Evolutionary conservation across 441 rosid genomes (phyloP).

Genomic region (Isatis lusitanica): DNA sequence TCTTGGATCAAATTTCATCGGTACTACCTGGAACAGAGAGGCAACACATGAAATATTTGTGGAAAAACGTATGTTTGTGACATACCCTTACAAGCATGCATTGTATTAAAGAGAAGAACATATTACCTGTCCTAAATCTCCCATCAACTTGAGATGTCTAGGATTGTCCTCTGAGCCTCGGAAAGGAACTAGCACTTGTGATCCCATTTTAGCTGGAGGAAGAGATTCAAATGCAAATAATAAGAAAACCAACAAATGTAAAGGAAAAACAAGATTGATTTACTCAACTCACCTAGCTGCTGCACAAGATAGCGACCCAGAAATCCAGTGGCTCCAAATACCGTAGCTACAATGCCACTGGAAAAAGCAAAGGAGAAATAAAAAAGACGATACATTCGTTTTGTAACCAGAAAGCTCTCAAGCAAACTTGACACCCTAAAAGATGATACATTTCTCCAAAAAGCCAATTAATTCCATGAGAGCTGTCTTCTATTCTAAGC

Average conservation of each 20-base stretch:
- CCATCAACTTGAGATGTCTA: slow-evolving; percentile 98
- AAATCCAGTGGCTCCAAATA: slow-evolving; percentile 98
- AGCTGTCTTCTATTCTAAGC: neutral
- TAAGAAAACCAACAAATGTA: slow-evolving; percentile 3
- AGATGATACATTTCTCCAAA: slow-evolving; percentile 6
- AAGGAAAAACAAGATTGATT: slow-evolving; percentile 1
- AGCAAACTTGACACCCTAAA: neutral
- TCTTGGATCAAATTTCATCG: slow-evolving; percentile 85
- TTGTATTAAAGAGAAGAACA: slow-evolving; percentile 1
- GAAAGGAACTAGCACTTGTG: slow-evolving; percentile 97
- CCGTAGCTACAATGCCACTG: slow-evolving; percentile 97
- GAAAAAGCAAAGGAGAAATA: slow-evolving; percentile 47
- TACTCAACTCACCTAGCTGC: slow-evolving; percentile 81
- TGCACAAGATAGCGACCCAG: slow-evolving; percentile 99
- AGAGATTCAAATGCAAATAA: neutral
- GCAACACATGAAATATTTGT: neutral
- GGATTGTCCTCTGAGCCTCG: slow-evolving; percentile 91
- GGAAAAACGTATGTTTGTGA: neutral
- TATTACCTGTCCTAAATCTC: slow-evolving; percentile 96
- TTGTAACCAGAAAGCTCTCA: neutral
- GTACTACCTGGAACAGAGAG: slow-evolving; percentile 70
- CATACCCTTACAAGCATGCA: neutral
- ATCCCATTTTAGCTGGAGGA: slow-evolving; percentile 90
- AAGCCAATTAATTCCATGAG: neutral
- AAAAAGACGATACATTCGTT: neutral